Conservation (phyloP, 768 basidiomycete genomes). For the Cubamyces sp. region DNA sequence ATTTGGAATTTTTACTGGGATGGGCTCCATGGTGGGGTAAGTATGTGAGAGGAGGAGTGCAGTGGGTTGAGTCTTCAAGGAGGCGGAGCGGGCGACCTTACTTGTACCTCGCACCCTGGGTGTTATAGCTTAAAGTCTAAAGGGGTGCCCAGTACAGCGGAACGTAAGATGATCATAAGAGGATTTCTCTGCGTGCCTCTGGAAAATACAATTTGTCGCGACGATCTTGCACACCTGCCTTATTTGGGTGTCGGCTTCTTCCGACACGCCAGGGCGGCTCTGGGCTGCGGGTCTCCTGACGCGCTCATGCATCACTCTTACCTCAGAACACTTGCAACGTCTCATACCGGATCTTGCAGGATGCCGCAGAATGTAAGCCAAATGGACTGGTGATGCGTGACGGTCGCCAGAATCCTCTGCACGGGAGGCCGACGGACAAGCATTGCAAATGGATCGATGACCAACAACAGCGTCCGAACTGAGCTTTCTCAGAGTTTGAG, state of each 20-base stretch:
- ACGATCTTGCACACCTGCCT: slow-evolving; percentile 11
- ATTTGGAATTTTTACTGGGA: not conserved
- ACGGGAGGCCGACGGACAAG: not conserved
- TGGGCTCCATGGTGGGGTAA: not conserved
- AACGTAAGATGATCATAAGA: slow-evolving; percentile 1
- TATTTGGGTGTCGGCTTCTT: not conserved
- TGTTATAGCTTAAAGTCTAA: not conserved
- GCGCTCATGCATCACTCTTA: not conserved
- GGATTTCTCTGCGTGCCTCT: not conserved
- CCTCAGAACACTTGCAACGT: not conserved
- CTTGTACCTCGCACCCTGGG: not conserved
- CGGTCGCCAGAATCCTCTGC: not conserved
- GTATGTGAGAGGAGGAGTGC: not conserved
- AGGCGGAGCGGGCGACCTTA: not conserved
- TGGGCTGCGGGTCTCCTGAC: slow-evolving; percentile 14
- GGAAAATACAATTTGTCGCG: slow-evolving; percentile 6
- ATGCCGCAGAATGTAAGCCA: not conserved
- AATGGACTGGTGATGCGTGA: not conserved
- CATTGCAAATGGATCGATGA: too few relatives aligned
- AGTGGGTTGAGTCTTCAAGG: not conserved
- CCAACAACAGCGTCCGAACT: too few relatives aligned
- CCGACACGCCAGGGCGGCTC: not conserved
- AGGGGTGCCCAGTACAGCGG: not conserved
- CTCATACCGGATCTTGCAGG: slow-evolving; percentile 4
- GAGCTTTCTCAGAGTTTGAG: too few relatives aligned